Base-by-base conservation (phyloP, 75 land plant species). In the Selaginella moellendorffii region DNA sequence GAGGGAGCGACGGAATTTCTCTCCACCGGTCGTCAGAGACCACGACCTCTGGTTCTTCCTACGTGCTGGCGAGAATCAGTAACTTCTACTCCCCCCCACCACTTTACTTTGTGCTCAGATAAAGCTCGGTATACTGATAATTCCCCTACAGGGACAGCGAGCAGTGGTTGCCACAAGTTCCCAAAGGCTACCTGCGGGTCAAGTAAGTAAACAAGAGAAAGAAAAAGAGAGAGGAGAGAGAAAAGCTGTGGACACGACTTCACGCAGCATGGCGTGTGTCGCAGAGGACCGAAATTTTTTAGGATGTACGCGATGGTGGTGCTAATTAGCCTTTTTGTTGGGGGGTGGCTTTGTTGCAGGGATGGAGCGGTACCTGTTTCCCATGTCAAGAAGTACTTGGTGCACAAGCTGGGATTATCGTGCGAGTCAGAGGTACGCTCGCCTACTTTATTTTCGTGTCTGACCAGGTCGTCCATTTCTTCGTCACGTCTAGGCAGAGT, bases 141-240 rank as follows among this genome's bases (percentile, higher is more conserved):
- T n/a, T 56, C n/a, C n/a, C n/a, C 59, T 56, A 25, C 59, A 56
- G 59, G n/a, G 59, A 25, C 24, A 25, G 25, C n/a, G 59, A 56
- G 24, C 24, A 25, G 25, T 46, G 51, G 14, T 19, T 74, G 72
- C 72, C 71, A 25, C 76, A 74, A 24, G 53, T 74, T 68, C 62
- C 66, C 18, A 74, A 74, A 30, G 31, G 46, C 62, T 74, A 74
- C 59, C 31, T 74, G 24, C 68, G 76, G 30, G 63, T 74, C 31
- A 74, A 69, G 76, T 73, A 68, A 23, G 23, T 36, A 36, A 36
- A 14, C 46, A 36, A 5, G n/a, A n/a, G n/a, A n/a, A n/a, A n/a
- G n/a, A n/a, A n/a, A n/a, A n/a, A n/a, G n/a, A n/a, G n/a, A n/a
- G n/a, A n/a, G n/a, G n/a, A n/a, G n/a, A n/a, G n/a, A n/a, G n/a